phyloP scores from a whole-genome alignment of 108 stramenopile genomes.

The Cafeteria roenbergensis region DNA sequence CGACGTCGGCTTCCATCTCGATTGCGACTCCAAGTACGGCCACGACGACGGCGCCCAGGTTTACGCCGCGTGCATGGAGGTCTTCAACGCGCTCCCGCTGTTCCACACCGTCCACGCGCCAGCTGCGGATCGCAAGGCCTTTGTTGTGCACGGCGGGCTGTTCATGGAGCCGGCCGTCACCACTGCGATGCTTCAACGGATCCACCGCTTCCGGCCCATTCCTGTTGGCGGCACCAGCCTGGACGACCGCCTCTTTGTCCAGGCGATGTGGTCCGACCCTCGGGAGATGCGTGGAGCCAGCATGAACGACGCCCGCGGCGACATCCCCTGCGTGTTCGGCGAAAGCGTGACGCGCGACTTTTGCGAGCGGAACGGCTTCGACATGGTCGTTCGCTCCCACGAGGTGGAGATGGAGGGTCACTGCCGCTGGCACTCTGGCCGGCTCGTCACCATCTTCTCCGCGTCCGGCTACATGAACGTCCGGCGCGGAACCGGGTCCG shows the following conservation, averaged over 20 bases:
- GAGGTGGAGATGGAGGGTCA: conserved; percentile 38
- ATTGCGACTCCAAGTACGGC: not conserved
- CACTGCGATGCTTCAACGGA: not conserved
- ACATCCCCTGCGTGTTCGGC: conserved; percentile 33
- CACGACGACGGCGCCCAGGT: conserved; percentile 1
- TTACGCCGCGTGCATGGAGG: conserved; percentile 28
- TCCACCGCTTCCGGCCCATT: not conserved
- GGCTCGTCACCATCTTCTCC: conserved; percentile 38
- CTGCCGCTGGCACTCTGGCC: conserved; percentile 28
- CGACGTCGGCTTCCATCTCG: not conserved
- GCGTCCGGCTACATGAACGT: conserved; percentile 29
- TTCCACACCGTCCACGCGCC: not conserved
- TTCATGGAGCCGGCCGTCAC: not conserved
- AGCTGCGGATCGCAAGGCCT: not conserved
- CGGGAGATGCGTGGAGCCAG: conserved; percentile 29
- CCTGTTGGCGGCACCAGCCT: not conserved
- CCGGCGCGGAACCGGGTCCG: conserved; percentile 13
- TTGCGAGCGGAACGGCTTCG: conserved; percentile 28
- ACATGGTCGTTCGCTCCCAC: conserved; percentile 42
- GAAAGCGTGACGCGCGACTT: conserved; percentile 37
- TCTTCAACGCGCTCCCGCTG: not conserved
- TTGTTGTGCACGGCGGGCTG: not conserved
- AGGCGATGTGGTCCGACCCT: conserved; percentile 42
- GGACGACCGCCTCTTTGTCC: conserved; percentile 21
- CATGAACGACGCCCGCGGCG: conserved; percentile 34